A percentile compares a stretch with the other conserved stretches of the same genome.
phyloP scores from a whole-genome alignment of 2,329 filamentous ascomycete species.

The Aphanocladium album region DNA sequence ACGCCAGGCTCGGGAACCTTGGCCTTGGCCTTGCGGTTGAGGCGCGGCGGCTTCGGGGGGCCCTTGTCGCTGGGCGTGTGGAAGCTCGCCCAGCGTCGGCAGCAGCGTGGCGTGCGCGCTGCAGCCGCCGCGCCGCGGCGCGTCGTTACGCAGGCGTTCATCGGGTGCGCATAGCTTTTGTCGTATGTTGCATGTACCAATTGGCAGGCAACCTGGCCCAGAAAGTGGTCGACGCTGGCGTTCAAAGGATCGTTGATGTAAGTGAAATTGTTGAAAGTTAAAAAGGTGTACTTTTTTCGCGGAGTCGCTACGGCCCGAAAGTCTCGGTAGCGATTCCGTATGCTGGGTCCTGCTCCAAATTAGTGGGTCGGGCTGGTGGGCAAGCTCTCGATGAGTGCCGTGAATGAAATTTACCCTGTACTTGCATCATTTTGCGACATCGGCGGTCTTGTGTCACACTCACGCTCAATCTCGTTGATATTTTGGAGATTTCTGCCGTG shows the following conservation, averaged over 20 bases:
- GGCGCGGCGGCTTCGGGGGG: slow-evolving; percentile 16
- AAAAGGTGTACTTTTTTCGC: slow-evolving; percentile 6
- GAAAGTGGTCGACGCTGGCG: background rate
- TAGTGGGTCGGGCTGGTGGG: background rate
- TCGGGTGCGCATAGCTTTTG: slow-evolving; percentile 18
- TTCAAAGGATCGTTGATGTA: background rate
- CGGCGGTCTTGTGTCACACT: too few relatives aligned
- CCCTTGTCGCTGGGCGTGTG: background rate
- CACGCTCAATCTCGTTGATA: too few relatives aligned
- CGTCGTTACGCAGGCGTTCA: slow-evolving; percentile 24
- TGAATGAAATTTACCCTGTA: slow-evolving; percentile 3
- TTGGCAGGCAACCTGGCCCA: background rate
- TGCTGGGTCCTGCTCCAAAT: background rate
- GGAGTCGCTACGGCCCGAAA: slow-evolving; percentile 11
- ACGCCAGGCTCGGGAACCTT: slow-evolving; percentile 18
- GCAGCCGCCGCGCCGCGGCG: slow-evolving; percentile 22
- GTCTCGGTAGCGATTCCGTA: slow-evolving; percentile 3
- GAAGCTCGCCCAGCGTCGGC: slow-evolving; percentile 26
- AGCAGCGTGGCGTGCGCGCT: slow-evolving; percentile 21
- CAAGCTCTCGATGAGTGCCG: background rate
- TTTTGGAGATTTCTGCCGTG: too few relatives aligned
- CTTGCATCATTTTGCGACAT: background rate
- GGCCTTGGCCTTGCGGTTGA: slow-evolving; percentile 19
- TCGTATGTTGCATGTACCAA: background rate
- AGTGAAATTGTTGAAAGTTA: background rate